Evolutionary conservation across 805 yeast genomes (phyloP), one percentile per base, ranked within the genome.

Genomic region (Cyberlindnera euphorbiae): DNA sequence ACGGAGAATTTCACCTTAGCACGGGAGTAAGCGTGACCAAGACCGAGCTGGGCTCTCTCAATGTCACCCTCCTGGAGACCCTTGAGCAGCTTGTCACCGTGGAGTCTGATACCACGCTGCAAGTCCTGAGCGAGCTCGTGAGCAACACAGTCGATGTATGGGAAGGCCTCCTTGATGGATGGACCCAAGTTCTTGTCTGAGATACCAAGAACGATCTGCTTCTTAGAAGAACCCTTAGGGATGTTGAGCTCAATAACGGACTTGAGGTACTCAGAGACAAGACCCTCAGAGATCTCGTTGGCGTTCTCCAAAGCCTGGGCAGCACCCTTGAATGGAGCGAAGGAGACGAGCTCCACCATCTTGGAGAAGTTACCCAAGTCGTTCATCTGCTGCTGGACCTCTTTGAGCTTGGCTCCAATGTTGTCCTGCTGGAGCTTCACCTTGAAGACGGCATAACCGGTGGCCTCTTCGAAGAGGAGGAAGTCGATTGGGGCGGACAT

Each of bases 241-340:
- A 93, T 66, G 71, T 89, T 90, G 59, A 88, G 70, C 67, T 90
- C 97, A 51, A 93, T 68, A 38, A 93, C 75, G 26, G 94, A 77
- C 63, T 86, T 87, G 66, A 93, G 76, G 66, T 84, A 85, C 53
- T 93, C 97, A 41, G 89, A 82, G 39, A 90, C 95, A 53, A 89
- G 75, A 58, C 98, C 98, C 69, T 93, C 98, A 49, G 96, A 85
- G 53, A 93, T 83, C 60, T 93, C 97, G 60, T 93, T 93, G 52
- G 97, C 97, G 60, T 93, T 93, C 66, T 90, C 97, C 57, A 93
- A 77, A 43, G 98, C 98, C 66, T 93, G 97, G 35, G 98, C 97
- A 44, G 98, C 98, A 56, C 97, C 97, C 67, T 93, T 89, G 76
- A 93, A 93, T 33, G 98, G 98, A 42, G 96, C 95, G 67, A 93